phyloP scores from a whole-genome alignment of 768 basidiomycete species.

The Fibroporia radiculosa region DNA sequence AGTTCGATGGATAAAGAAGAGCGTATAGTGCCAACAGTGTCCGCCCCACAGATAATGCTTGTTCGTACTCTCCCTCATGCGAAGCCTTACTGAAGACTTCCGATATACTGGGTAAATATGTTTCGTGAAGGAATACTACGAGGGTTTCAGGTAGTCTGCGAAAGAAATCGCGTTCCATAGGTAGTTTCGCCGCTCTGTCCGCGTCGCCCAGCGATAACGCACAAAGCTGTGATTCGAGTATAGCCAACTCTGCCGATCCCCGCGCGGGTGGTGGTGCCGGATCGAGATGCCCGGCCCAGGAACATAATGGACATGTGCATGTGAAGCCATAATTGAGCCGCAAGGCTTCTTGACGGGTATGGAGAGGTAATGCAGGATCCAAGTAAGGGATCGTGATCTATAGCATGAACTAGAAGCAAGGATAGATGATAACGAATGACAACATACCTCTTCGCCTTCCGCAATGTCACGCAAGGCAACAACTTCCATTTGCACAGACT shows the following conservation, averaged over 20 bases:
- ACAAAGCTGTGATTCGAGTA: slow-evolving; percentile 24
- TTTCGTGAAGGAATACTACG: slow-evolving; percentile 42
- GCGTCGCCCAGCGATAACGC: slow-evolving; percentile 28
- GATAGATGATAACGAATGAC: neutral
- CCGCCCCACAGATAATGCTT: slow-evolving; percentile 46
- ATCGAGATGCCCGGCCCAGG: slow-evolving; percentile 30
- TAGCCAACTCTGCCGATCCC: slow-evolving; percentile 4
- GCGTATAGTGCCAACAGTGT: slow-evolving; percentile 59
- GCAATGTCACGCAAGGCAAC: slow-evolving; percentile 52
- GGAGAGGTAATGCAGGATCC: slow-evolving; percentile 61
- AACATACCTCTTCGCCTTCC: slow-evolving; percentile 55
- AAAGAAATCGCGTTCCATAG: slow-evolving; percentile 12
- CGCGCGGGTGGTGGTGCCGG: slow-evolving; percentile 32
- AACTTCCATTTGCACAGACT: slow-evolving; percentile 50
- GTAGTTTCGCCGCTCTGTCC: slow-evolving; percentile 6
- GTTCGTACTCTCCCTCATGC: slow-evolving; percentile 51
- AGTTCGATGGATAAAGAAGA: slow-evolving; percentile 65
- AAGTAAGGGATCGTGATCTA: slow-evolving; percentile 73
- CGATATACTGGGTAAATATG: slow-evolving; percentile 49
- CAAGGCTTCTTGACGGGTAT: slow-evolving; percentile 52
- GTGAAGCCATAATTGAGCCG: slow-evolving; percentile 59
- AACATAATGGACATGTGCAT: slow-evolving; percentile 56
- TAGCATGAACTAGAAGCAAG: neutral
- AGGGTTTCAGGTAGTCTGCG: slow-evolving; percentile 35
- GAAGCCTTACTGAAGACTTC: slow-evolving; percentile 62